Evolutionary conservation across 2,329 filamentous ascomycete species (phyloP).

Genomic region (Magnaporthiopsis incrustans): DNA sequence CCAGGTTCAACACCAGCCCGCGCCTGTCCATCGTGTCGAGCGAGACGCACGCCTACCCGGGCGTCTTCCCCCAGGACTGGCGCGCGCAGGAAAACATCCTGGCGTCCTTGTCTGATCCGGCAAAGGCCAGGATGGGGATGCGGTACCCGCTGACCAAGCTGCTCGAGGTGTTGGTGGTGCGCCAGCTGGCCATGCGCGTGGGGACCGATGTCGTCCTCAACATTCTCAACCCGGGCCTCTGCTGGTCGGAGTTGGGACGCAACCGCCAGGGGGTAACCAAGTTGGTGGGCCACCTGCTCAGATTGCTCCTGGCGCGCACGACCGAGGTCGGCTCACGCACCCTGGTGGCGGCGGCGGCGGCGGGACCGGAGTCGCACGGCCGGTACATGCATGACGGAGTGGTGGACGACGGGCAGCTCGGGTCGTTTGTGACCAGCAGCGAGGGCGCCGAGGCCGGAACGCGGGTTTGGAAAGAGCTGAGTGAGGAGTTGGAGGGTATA

Average conservation of each 20-base stretch:
- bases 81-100: conserved; percentile 17
- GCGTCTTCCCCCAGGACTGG: conserved; percentile 18
- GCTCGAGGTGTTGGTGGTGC: conserved; percentile 19
- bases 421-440: no score
- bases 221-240: conserved; percentile 32
- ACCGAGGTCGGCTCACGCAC: no score
- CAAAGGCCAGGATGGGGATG: conserved; percentile 18
- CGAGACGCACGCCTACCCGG: conserved; percentile 13
- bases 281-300: no score
- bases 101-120: conserved; percentile 21
- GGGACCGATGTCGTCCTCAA: conserved; percentile 23
- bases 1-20: conserved; percentile 8
- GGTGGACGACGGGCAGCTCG: no score
- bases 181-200: conserved; percentile 20
- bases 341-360: no score
- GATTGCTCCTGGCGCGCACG: no score
- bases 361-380: no score
- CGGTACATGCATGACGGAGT: no score
- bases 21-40: conserved; percentile 14
- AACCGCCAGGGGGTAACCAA: no score
- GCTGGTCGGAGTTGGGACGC: conserved; percentile 22
- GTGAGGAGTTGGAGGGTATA: background rate
- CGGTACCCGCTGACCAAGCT: conserved; percentile 26
- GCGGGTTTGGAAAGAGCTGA: background rate
- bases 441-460: no score